These are phyloP conservation scores for Pluteus cervinus DNA, from an alignment of 768 basidiomycete genomes.

Conservation along the genomic window DNA sequence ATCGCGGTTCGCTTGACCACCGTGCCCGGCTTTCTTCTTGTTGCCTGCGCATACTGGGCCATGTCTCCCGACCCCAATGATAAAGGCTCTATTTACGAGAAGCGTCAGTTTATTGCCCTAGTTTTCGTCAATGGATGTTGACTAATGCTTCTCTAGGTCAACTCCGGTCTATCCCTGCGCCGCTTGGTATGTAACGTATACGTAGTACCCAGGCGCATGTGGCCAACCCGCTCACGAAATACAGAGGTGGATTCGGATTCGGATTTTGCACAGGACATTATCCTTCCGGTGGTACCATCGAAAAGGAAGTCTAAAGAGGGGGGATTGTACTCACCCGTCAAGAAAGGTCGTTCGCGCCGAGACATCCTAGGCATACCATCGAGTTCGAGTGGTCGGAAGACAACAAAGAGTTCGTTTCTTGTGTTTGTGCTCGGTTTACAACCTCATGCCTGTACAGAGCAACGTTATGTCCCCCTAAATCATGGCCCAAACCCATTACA, in stretches of 20 bases:
- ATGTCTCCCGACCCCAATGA: neutral
- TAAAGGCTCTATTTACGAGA: conserved; percentile 10
- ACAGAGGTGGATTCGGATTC: conserved; percentile 43
- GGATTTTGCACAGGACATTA: conserved; percentile 39
- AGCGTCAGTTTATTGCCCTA: conserved; percentile 25
- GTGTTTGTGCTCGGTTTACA: no score
- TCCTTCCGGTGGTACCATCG: conserved; percentile 23
- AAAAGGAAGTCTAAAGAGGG: conserved; percentile 19
- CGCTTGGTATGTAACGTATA: conserved; percentile 23
- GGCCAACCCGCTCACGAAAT: neutral
- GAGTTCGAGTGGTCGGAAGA: no score
- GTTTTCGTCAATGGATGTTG: neutral
- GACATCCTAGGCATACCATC: no score
- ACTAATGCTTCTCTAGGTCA: conserved; percentile 19
- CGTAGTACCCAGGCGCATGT: neutral
- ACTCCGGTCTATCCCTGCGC: conserved; percentile 25
- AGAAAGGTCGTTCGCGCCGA: no score
- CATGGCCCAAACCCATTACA: conserved; percentile 36
- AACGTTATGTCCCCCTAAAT: conserved; percentile 3
- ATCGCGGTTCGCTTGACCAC: no score
- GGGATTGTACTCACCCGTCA: no score
- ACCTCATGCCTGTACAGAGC: no score
- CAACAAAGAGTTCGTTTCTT: no score
- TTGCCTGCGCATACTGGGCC: no score
- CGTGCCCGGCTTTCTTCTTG: no score